Evolutionary conservation across 805 yeast species (phyloP).

Genomic region (Teunomyces stri): DNA sequence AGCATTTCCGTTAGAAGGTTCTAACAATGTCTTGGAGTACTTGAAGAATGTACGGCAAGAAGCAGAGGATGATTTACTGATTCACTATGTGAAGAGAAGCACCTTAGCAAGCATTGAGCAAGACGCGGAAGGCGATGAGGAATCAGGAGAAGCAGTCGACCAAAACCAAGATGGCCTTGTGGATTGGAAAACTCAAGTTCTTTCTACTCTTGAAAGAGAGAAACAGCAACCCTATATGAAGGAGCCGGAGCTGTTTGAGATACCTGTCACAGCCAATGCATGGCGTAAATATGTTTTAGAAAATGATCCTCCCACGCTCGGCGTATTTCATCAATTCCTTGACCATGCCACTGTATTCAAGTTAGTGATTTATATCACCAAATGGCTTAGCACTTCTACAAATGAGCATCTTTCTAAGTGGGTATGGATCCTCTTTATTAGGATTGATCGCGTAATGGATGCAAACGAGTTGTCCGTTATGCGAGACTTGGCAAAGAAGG

Average conservation of each 20-base stretch:
- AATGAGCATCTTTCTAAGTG: conserved; percentile 29
- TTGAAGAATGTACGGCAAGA: conserved; percentile 29
- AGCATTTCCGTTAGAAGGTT: conserved; percentile 21
- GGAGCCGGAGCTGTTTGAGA: background rate
- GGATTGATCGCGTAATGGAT: conserved; percentile 36
- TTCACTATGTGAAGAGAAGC: conserved; percentile 8
- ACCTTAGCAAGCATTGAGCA: background rate
- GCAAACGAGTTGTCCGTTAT: conserved; percentile 31
- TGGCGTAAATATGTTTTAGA: conserved; percentile 34
- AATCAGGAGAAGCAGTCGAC: conserved; percentile 1
- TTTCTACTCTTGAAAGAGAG: background rate
- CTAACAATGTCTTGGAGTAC: conserved; percentile 20
- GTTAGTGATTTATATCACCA: conserved; percentile 32
- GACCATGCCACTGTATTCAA: conserved; percentile 34
- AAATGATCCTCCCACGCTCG: conserved; percentile 27
- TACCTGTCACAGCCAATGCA: conserved; percentile 24
- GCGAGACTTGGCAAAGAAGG: conserved; percentile 39
- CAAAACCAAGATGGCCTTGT: background rate
- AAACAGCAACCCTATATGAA: background rate
- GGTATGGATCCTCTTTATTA: conserved; percentile 34
- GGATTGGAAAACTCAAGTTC: background rate
- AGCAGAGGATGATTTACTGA: conserved; percentile 23
- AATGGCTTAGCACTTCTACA: conserved; percentile 35
- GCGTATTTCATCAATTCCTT: conserved; percentile 14
- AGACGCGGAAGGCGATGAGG: conserved; percentile 4